Conservation (phyloP, 2,329 filamentous ascomycete genomes). For the Dendrostoma leiphaemia region DNA sequence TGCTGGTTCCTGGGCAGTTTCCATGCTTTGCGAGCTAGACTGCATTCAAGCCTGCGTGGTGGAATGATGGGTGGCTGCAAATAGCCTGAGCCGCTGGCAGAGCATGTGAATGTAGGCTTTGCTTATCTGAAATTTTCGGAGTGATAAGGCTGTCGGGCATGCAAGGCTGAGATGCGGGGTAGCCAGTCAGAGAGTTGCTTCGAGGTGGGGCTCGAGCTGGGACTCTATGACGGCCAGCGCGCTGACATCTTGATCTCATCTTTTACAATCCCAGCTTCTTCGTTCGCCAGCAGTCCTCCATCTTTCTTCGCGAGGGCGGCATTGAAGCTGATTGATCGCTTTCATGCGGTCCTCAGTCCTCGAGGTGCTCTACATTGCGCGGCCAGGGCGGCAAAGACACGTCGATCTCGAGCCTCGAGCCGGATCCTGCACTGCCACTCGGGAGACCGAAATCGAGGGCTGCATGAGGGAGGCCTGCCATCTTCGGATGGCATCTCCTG, state of each 20-base stretch:
- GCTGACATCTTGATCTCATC: not conserved
- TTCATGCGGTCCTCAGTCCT: not conserved
- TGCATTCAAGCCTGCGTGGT: too few relatives aligned
- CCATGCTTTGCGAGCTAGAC: not conserved
- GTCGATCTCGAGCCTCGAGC: too few relatives aligned
- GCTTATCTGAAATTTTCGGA: constrained; percentile 11
- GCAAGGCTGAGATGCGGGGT: constrained; percentile 16
- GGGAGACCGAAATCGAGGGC: not conserved
- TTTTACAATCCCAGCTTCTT: too few relatives aligned
- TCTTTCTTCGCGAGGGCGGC: too few relatives aligned
- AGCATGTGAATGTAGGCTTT: not conserved
- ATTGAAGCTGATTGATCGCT: too few relatives aligned
- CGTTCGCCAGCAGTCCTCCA: too few relatives aligned
- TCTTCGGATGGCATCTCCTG: not conserved
- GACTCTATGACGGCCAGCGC: not conserved
- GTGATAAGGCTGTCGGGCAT: constrained; percentile 7
- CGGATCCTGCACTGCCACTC: too few relatives aligned
- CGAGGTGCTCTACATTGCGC: too few relatives aligned
- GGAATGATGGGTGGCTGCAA: too few relatives aligned
- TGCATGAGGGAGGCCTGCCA: not conserved
- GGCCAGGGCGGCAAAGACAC: too few relatives aligned
- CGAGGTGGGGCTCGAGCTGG: not conserved
- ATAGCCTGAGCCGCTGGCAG: too few relatives aligned
- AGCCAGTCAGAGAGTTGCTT: not conserved
- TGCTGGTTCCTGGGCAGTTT: not conserved